A percentile compares a stretch with the other conserved stretches of the same genome.
phyloP scores from a whole-genome alignment of 345 rosid species.

The Iberis pinnata region DNA sequence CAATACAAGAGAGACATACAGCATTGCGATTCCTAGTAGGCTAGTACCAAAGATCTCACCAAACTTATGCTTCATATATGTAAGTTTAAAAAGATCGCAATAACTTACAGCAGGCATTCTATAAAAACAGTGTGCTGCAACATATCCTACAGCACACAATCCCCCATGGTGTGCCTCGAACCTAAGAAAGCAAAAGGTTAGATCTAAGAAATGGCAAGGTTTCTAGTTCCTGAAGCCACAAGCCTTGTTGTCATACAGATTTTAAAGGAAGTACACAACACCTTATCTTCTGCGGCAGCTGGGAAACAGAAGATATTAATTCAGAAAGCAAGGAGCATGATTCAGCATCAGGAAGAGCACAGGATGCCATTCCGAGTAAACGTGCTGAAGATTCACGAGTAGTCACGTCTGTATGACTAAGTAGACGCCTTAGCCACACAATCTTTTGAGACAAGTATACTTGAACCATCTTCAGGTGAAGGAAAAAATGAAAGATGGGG shows the following conservation, averaged over 20 bases:
- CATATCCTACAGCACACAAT: slow-evolving; percentile 71
- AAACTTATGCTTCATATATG: neutral
- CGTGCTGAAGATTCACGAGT: slow-evolving; percentile 90
- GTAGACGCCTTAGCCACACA: slow-evolving; percentile 75
- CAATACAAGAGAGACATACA: neutral
- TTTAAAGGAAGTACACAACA: slow-evolving; percentile 24
- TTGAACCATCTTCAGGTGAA: slow-evolving; percentile 56
- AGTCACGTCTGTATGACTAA: slow-evolving; percentile 69
- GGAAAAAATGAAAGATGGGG: neutral
- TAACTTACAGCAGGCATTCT: slow-evolving; percentile 55
- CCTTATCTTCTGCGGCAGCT: slow-evolving; percentile 51
- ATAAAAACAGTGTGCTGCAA: slow-evolving; percentile 58
- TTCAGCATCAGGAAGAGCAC: slow-evolving; percentile 51
- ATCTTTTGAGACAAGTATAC: slow-evolving; percentile 52
- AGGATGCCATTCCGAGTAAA: slow-evolving; percentile 84
- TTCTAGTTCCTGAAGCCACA: slow-evolving; percentile 11
- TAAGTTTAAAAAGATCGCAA: neutral
- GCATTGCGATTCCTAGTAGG: slow-evolving; percentile 4
- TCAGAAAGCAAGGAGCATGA: slow-evolving; percentile 55
- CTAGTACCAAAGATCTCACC: slow-evolving; percentile 2
- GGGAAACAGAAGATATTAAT: slow-evolving; percentile 45
- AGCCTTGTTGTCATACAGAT: slow-evolving; percentile 7
- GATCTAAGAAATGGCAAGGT: neutral
- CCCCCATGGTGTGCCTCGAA: slow-evolving; percentile 77
- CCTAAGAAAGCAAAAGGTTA: slow-evolving; percentile 41